phyloP scores from a whole-genome alignment of 2,329 filamentous ascomycete genomes.

The Trichoderma brevicompactum region DNA sequence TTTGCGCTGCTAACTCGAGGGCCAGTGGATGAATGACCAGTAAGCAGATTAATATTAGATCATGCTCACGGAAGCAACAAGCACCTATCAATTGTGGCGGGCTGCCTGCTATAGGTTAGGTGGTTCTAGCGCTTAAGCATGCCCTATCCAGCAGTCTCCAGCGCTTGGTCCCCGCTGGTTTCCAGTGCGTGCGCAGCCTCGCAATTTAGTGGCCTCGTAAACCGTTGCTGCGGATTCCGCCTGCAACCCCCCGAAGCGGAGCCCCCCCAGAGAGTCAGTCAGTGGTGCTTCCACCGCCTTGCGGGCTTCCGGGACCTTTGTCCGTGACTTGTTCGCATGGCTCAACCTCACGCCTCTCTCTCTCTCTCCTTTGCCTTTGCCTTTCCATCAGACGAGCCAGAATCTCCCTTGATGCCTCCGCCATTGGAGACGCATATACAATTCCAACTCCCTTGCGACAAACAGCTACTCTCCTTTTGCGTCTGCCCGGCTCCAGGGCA shows the following conservation, averaged over 20 bases:
- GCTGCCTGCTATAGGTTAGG: no score
- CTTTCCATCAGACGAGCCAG: background rate
- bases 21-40: background rate
- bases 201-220: background rate
- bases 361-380: background rate
- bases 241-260: conserved; percentile 19
- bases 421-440: conserved; percentile 12
- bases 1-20: background rate
- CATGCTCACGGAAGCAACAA: no score
- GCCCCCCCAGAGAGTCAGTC: background rate
- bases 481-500: conserved; percentile 14
- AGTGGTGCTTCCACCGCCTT: conserved; percentile 1
- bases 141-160: background rate
- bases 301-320: no score
- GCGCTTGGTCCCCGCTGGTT: background rate
- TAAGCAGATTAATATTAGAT: no score
- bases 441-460: conserved; percentile 2
- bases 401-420: conserved; percentile 22
- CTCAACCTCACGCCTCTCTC: background rate
- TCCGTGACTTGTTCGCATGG: no score
- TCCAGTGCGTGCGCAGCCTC: background rate
- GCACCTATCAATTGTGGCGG: no score
- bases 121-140: no score
- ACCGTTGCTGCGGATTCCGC: conserved; percentile 23
- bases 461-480: background rate